A percentile compares a stretch with the other conserved stretches of the same genome.
Evolutionary conservation across 2,329 filamentous ascomycete species (phyloP).

Genomic region (Drechslerella stenobrocha): DNA sequence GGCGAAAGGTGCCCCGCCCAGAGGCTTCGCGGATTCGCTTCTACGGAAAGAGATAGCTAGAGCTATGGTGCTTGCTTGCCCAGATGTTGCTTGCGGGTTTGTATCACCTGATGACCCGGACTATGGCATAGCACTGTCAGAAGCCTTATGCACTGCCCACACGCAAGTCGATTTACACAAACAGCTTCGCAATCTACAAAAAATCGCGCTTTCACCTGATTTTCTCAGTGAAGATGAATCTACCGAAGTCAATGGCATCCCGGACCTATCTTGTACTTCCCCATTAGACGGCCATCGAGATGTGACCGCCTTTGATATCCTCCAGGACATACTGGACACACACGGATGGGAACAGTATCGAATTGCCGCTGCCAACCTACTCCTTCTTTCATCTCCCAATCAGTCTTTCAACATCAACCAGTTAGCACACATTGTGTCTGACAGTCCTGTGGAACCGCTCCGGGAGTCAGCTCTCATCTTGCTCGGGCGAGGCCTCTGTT

Average conservation of each 20-base stretch:
- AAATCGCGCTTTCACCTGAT: neutral
- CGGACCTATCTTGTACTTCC: too few relatives aligned
- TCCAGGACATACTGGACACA: slow-evolving; percentile 9
- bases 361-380: slow-evolving; percentile 24
- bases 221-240: neutral
- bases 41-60: slow-evolving; percentile 38
- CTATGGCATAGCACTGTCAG: slow-evolving; percentile 37
- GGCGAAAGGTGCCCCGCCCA: slow-evolving; percentile 10
- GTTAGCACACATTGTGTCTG: neutral
- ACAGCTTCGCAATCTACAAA: neutral
- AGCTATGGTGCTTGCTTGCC: slow-evolving; percentile 15
- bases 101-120: slow-evolving; percentile 35
- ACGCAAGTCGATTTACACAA: slow-evolving; percentile 8
- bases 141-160: slow-evolving; percentile 2
- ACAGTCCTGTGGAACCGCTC: slow-evolving; percentile 31
- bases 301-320: neutral
- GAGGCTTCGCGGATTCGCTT: slow-evolving; percentile 25
- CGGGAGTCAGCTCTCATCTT: slow-evolving; percentile 36
- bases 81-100: slow-evolving; percentile 26
- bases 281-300: neutral
- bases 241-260: neutral
- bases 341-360: slow-evolving; percentile 40
- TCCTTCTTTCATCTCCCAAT: slow-evolving; percentile 23
- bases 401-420: neutral
- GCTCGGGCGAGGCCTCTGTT: slow-evolving; percentile 12